phyloP scores from a whole-genome alignment of 2,329 filamentous ascomycete species.

The Fusarium avenaceum region DNA sequence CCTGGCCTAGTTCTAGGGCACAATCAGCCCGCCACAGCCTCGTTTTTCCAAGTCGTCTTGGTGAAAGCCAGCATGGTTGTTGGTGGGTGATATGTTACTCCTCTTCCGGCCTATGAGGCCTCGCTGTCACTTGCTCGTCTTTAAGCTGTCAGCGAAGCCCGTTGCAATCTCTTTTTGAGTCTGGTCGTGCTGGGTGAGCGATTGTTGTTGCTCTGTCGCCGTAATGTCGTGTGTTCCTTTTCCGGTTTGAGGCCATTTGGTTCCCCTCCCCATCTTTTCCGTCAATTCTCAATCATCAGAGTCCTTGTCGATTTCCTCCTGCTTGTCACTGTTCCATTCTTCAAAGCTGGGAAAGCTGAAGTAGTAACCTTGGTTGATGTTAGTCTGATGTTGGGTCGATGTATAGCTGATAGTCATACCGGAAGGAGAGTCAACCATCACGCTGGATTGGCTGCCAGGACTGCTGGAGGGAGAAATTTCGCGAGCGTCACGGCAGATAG shows the following conservation, averaged over 20 bases:
- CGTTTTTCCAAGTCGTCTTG: conserved; percentile 20
- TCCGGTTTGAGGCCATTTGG: conserved; percentile 34
- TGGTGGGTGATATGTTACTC: conserved; percentile 26
- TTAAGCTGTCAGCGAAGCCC: conserved; percentile 22
- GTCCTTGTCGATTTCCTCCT: conserved; percentile 45
- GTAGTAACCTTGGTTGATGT: conserved; percentile 63
- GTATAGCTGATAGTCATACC: conserved; percentile 33
- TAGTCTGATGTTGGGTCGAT: conserved; percentile 53
- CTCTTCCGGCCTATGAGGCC: conserved; percentile 31
- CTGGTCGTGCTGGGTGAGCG: conserved; percentile 22
- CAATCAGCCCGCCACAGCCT: conserved; percentile 35
- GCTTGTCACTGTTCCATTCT: conserved; percentile 66
- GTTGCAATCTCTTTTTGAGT: conserved; percentile 15
- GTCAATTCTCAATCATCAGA: conserved; percentile 44
- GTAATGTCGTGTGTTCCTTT: conserved; percentile 33
- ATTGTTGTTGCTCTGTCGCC: conserved; percentile 25
- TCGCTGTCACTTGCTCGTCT: conserved; percentile 35
- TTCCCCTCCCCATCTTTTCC: conserved; percentile 33
- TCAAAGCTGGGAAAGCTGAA: conserved; percentile 83
- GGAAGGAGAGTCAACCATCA: conserved; percentile 48
- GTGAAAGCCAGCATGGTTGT: conserved; percentile 21
- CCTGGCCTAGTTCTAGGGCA: conserved; percentile 32
- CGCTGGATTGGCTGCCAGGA: conserved; percentile 42
- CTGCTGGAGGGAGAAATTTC: conserved; percentile 42
- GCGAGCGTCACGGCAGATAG: conserved; percentile 41